These are phyloP conservation scores for Gossypium trilobum DNA, from an alignment of 441 rosid genomes.

Conservation along the genomic window DNA sequence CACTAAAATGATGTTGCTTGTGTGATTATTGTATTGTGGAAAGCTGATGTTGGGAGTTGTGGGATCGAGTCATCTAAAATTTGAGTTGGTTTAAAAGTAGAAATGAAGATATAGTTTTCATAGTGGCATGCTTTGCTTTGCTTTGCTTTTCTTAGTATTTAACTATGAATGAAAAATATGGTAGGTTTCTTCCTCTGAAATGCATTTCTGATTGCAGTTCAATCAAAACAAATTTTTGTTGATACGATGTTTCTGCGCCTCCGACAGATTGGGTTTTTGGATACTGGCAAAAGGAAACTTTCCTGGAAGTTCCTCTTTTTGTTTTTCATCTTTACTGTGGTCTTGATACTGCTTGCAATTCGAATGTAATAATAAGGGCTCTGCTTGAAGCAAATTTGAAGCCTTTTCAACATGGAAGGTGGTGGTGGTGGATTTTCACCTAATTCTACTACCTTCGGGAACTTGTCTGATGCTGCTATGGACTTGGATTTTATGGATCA, in stretches of 20 bases:
- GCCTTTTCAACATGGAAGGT: slow-evolving; percentile 39
- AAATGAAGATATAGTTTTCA: slow-evolving; percentile 16
- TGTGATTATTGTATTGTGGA: slow-evolving; percentile 14
- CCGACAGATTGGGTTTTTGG: slow-evolving; percentile 47
- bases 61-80: slow-evolving; percentile 25
- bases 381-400: slow-evolving; percentile 24
- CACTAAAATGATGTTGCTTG: slow-evolving; percentile 17
- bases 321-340: slow-evolving; percentile 48
- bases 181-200: slow-evolving; percentile 46
- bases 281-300: slow-evolving; percentile 41
- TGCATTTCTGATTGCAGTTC: slow-evolving; percentile 51
- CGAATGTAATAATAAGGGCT: slow-evolving; percentile 23
- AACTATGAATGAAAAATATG: slow-evolving; percentile 22
- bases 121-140: neutral
- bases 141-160: neutral
- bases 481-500: slow-evolving; percentile 90
- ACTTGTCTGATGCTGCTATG: slow-evolving; percentile 35
- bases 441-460: slow-evolving; percentile 28
- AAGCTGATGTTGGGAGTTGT: slow-evolving; percentile 26
- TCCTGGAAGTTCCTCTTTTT: slow-evolving; percentile 61
- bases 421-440: slow-evolving; percentile 32
- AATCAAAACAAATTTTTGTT: slow-evolving; percentile 40
- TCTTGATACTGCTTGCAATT: slow-evolving; percentile 37
- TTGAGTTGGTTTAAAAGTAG: slow-evolving; percentile 14
- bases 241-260: slow-evolving; percentile 52